Base-by-base conservation (phyloP, 371 early-diverging fungal species). In the Saksenaea oblongispora region DNA sequence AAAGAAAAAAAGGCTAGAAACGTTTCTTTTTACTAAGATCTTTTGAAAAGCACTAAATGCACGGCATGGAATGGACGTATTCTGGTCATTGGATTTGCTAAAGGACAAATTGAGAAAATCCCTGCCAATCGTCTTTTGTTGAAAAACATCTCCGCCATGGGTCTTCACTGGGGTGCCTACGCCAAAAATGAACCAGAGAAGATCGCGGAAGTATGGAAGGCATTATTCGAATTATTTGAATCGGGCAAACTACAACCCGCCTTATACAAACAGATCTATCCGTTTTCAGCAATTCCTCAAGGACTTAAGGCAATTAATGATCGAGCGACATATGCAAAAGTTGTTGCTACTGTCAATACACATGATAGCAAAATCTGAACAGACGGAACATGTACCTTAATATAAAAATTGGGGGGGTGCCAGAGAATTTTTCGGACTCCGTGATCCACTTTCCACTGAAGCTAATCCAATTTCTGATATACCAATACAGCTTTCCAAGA, bases 11-110 rank as follows among this genome's bases (percentile, higher is more conserved):
- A 22, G 22, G 22, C 13, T 13, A 17, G 1, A n/a, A 14, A 17
- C 14, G 14, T 41, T 14, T 10, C 14, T 0, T 41, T 17, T 41
- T 41, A 18, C 24, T 47, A 18, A 7, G 17, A 18, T 47, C 24
- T 18, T 22, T 47, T n/a, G 24, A 22, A 22, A 65, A 82, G 83
- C 54, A 88, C 79, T 11, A 82, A 89, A 60, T 93, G 93, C 61
- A 79, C 88, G n/a, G 93, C 92, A 14, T 94, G 93, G 91, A 91
- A 89, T 70, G 95, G 91, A 3, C 88, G 94, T 36, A 77, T 94
- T 3, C 70, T 96, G 10, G 89, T 96, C 5, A 86, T 96, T 53
- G 96, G 95, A 4, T 96, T 95, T 79, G 93, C 94, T 5, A 87
- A 86, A 27, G 95, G 94, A 14, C 76, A 76, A 1, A 91, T 92